Evolutionary conservation across 2,329 filamentous ascomycete genomes (phyloP).

Genomic region (Lasiodiplodia hormozganensis): DNA sequence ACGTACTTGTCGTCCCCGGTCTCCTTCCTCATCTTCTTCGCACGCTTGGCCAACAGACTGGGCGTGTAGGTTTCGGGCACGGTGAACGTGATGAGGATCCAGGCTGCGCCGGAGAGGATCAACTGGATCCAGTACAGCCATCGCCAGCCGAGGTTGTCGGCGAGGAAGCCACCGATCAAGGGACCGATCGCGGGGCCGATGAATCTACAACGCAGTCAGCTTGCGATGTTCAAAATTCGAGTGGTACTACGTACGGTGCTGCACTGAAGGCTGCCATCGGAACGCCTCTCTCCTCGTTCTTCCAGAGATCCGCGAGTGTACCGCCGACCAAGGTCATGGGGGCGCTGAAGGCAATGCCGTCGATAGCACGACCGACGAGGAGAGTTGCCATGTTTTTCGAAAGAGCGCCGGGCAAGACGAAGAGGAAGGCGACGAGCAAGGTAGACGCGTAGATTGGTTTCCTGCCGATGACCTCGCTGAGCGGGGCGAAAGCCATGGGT

Average conservation of each 20-base stretch:
- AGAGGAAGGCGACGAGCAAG: conserved; percentile 73
- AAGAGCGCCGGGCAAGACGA: conserved; percentile 81
- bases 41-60: conserved; percentile 73
- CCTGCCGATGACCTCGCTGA: conserved; percentile 78
- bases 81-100: conserved; percentile 82
- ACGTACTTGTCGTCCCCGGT: conserved; percentile 73
- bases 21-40: conserved; percentile 72
- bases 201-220: conserved; percentile 53
- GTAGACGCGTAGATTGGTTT: conserved; percentile 74
- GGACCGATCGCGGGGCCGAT: conserved; percentile 74
- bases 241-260: conserved; percentile 63
- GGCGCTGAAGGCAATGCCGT: conserved; percentile 83
- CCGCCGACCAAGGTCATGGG: conserved; percentile 88
- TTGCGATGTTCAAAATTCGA: not conserved
- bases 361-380: conserved; percentile 76
- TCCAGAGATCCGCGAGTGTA: conserved; percentile 84
- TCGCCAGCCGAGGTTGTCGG: conserved; percentile 74
- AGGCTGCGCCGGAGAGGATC: conserved; percentile 74
- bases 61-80: conserved; percentile 90
- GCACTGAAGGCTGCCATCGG: conserved; percentile 88
- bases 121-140: conserved; percentile 90
- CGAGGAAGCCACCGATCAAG: conserved; percentile 76
- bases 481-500: conserved; percentile 79
- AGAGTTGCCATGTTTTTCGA: conserved; percentile 78
- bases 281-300: conserved; percentile 80